Conservation (phyloP, 2,329 filamentous ascomycete genomes). For the Aphanoascus verrucosus region DNA sequence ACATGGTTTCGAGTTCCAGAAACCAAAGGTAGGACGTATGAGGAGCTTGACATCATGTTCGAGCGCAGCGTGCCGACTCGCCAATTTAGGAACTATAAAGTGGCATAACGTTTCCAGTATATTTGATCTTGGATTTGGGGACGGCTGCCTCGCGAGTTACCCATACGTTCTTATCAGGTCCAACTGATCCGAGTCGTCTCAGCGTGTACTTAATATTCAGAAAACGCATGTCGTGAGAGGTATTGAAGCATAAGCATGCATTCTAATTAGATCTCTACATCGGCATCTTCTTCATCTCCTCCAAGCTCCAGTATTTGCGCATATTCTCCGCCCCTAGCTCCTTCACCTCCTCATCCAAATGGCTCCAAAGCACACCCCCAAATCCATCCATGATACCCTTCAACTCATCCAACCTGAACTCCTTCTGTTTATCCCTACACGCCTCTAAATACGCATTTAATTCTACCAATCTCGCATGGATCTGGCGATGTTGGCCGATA, state of each 20-base stretch:
- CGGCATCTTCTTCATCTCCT: constrained; percentile 61
- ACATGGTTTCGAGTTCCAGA: constrained; percentile 21
- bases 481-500: constrained; percentile 63
- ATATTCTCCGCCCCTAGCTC: constrained; percentile 76
- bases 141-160: too few species aligned
- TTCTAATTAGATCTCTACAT: constrained; percentile 41
- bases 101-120: too few species aligned
- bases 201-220: not conserved
- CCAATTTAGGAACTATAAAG: constrained; percentile 25
- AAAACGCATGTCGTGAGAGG: too few species aligned
- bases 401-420: constrained; percentile 48
- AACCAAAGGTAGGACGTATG: constrained; percentile 17
- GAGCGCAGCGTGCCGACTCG: constrained; percentile 30
- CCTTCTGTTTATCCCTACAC: constrained; percentile 53
- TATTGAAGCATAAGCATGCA: not conserved
- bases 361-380: constrained; percentile 66
- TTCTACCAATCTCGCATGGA: constrained; percentile 63
- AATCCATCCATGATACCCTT: constrained; percentile 65
- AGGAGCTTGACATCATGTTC: constrained; percentile 33
- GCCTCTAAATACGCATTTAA: constrained; percentile 55
- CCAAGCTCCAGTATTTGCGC: constrained; percentile 66
- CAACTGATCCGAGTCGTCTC: too few species aligned
- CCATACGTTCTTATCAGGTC: too few species aligned
- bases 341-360: constrained; percentile 75
- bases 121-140: too few species aligned